Evolutionary conservation across 257 asterid genomes (phyloP).

Genomic region (Solanum clarkiae): DNA sequence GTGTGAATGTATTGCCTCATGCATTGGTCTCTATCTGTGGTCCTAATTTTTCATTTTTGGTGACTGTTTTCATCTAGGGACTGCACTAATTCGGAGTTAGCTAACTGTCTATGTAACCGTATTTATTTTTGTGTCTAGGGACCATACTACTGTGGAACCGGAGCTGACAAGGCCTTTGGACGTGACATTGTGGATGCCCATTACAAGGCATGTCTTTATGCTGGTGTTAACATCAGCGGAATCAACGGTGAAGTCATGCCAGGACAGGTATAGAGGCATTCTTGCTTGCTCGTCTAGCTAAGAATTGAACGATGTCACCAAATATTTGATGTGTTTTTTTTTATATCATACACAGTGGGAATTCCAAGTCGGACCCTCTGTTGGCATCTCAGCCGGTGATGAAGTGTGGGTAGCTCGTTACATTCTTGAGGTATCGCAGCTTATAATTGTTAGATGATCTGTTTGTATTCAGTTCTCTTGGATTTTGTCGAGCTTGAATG

Average conservation of each 20-base stretch:
- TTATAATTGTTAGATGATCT: too few species aligned
- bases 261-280: conserved; percentile 46
- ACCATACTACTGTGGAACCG: conserved; percentile 79
- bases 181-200: conserved; percentile 82
- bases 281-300: neutral
- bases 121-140: conserved; percentile 30
- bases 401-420: conserved; percentile 93
- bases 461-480: neutral
- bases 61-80: neutral
- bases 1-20: neutral
- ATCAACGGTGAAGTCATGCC: conserved; percentile 95
- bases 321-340: neutral
- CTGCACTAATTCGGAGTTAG: neutral
- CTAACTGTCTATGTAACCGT: neutral
- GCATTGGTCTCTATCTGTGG: neutral
- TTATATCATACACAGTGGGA: conserved; percentile 48
- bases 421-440: conserved; percentile 61
- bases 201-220: conserved; percentile 74
- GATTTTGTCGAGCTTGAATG: neutral
- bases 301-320: neutral
- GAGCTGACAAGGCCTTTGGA: conserved; percentile 90
- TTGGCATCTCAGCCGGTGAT: conserved; percentile 86
- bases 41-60: neutral
- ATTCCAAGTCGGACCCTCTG: conserved; percentile 91
- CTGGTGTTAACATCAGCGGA: conserved; percentile 81